These are phyloP conservation scores for Colletotrichum liriopes DNA, from an alignment of 2,329 filamentous ascomycete genomes.

Conservation along the genomic window DNA sequence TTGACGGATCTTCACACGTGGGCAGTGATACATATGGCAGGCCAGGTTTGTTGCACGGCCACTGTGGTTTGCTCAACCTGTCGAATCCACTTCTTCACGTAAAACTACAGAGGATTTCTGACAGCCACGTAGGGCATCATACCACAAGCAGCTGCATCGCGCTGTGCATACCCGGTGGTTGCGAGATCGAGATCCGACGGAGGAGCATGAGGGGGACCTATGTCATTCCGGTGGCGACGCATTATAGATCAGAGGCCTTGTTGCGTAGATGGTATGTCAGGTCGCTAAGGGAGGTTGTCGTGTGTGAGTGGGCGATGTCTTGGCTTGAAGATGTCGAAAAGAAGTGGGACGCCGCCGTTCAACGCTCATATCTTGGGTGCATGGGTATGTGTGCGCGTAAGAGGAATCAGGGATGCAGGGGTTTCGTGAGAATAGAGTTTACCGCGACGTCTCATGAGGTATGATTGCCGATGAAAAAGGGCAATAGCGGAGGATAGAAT, in stretches of 20 bases:
- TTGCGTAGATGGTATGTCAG: background rate
- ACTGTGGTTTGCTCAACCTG: no score
- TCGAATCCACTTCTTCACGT: no score
- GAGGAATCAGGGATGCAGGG: conserved; percentile 18
- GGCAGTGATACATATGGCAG: background rate
- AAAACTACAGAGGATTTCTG: no score
- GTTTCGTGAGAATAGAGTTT: conserved; percentile 15
- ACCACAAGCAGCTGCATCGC: no score
- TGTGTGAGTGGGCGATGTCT: conserved; percentile 12
- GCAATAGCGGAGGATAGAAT: conserved; percentile 15
- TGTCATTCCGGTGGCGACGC: conserved; percentile 19
- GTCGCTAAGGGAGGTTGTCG: background rate
- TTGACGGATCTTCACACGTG: background rate
- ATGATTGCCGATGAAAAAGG: conserved; percentile 30
- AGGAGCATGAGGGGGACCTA: background rate
- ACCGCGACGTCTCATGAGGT: conserved; percentile 40
- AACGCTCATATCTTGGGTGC: background rate
- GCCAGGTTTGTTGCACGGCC: no score
- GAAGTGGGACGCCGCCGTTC: background rate
- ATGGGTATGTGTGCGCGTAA: background rate
- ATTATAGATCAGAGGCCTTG: conserved; percentile 14
- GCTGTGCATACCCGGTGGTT: no score
- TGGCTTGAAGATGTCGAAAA: background rate
- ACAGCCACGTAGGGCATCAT: no score
- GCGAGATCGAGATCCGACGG: background rate